Evolutionary conservation across 225 moss, liverwort and hornwort species (phyloP).

Genomic region (Lunularia cruciata): DNA sequence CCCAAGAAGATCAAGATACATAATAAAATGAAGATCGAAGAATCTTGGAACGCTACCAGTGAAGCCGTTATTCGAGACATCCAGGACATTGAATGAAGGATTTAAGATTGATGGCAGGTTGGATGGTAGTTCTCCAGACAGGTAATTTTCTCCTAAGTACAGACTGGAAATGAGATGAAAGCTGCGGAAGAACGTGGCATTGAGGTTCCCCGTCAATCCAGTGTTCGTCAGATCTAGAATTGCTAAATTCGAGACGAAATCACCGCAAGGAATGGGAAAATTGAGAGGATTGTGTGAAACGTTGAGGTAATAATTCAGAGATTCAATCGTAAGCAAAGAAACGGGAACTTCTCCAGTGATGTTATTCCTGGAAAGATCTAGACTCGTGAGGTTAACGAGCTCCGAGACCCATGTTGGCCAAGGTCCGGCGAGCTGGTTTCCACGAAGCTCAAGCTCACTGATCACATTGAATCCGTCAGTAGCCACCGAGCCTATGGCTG

Average conservation of each 20-base stretch:
- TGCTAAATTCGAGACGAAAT: slow-evolving; percentile 11
- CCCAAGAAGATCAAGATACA: slow-evolving; percentile 9
- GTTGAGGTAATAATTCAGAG: slow-evolving; percentile 11
- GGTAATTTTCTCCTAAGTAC: slow-evolving; percentile 18
- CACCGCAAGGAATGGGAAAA: neutral
- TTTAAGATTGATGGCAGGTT: slow-evolving; percentile 3
- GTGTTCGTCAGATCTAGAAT: slow-evolving; percentile 17
- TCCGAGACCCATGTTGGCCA: slow-evolving; percentile 20
- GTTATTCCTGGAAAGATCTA: slow-evolving; percentile 18
- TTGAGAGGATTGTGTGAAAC: slow-evolving; percentile 20
- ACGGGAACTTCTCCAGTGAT: neutral
- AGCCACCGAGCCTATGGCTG: slow-evolving; percentile 1
- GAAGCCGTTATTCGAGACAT: slow-evolving; percentile 18
- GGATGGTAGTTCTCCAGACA: slow-evolving; percentile 4
- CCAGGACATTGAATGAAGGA: slow-evolving; percentile 7
- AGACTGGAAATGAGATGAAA: slow-evolving; percentile 9
- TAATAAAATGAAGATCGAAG: slow-evolving; percentile 1
- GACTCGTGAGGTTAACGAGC: slow-evolving; percentile 11
- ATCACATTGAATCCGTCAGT: slow-evolving; percentile 14
- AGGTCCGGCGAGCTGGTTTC: slow-evolving; percentile 14
- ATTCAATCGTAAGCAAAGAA: neutral
- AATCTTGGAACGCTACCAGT: slow-evolving; percentile 14
- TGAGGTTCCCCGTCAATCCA: neutral
- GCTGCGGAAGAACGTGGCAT: slow-evolving; percentile 3
- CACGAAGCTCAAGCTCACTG: slow-evolving; percentile 16